Base-by-base conservation (phyloP, 2,329 filamentous ascomycete genomes). In the Penicillium nordicum region DNA sequence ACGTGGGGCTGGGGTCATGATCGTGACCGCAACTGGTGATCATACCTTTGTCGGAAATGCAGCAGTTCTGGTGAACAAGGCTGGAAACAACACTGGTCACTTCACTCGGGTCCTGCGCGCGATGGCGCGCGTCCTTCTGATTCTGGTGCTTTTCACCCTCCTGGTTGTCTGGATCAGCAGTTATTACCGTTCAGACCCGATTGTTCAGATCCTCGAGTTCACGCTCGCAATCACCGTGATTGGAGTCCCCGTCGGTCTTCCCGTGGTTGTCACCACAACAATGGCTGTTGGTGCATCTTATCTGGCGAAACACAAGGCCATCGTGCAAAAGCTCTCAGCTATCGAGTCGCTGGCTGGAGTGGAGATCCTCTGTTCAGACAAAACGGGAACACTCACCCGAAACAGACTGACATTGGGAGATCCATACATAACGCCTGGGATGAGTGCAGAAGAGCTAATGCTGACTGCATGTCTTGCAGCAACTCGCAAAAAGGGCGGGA, bases 241-340 rank as follows among this genome's bases (percentile, higher is more conserved):
- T 60, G 91, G 91, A 83, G 91, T 96, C 27, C 91, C 91, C 53
- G 91, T 96, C 77, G 91, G 91, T 87, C 89, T 96, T 63, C 91
- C 91, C 58, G 91, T 90, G 67, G 91, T 96, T 79, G 90, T 95
- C 59, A 96, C 92, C 68, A 96, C 91, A 67, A 96, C 91, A 72
- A 94, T 96, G 90, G 91, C 91, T 73, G 91, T 96, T 74, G 91
- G 91, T 79, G 91, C 91, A 63, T 89, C 90, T 62, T 94, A 94
- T 76, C 85, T 96, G 57, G 91, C 91, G 69, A 92, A 92, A 82
- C 92, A 93, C 83, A 86, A 92, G 80, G 92, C 91, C 53, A 95
- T 96, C 65, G 91, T 96, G 64, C 91, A 95, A 80, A 95, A 93
- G 81, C 86, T 96, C 51, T 91, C 88, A 34, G 91, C 91, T 63